Conservation (phyloP, 768 basidiomycete genomes). For the Russula ochroleuca region DNA sequence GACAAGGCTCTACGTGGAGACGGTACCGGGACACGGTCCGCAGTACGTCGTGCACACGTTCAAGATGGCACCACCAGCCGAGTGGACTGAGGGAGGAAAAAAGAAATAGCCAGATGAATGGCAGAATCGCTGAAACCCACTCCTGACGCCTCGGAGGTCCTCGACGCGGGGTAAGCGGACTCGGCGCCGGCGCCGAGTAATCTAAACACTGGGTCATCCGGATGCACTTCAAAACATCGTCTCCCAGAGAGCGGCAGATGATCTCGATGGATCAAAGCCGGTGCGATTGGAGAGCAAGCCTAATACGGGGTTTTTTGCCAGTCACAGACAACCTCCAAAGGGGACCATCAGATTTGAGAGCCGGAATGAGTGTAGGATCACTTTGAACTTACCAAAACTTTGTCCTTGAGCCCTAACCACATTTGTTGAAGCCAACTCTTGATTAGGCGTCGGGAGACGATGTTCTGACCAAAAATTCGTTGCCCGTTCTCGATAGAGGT, state of each 20-base stretch:
- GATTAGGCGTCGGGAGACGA: constrained; percentile 43
- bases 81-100: not conserved
- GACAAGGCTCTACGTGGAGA: not conserved
- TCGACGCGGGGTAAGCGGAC: constrained; percentile 18
- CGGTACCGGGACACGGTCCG: not conserved
- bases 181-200: constrained; percentile 10
- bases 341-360: constrained; percentile 54
- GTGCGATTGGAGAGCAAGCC: constrained; percentile 68
- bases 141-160: not conserved
- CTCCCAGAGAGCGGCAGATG: constrained; percentile 78
- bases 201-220: constrained; percentile 57
- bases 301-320: constrained; percentile 52
- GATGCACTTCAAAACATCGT: constrained; percentile 83
- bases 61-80: not conserved
- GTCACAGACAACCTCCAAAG: constrained; percentile 56
- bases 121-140: not conserved
- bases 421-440: constrained; percentile 51
- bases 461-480: constrained; percentile 50
- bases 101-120: not conserved
- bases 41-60: not conserved
- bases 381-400: constrained; percentile 48
- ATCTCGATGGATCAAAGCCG: constrained; percentile 69
- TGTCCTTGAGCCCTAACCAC: constrained; percentile 62
- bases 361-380: constrained; percentile 5
- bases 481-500: constrained; percentile 42